A percentile compares a stretch with the other conserved stretches of the same genome.
Conservation (phyloP, 139 green algal species). For the Deuterostichococcus epilithicus region DNA sequence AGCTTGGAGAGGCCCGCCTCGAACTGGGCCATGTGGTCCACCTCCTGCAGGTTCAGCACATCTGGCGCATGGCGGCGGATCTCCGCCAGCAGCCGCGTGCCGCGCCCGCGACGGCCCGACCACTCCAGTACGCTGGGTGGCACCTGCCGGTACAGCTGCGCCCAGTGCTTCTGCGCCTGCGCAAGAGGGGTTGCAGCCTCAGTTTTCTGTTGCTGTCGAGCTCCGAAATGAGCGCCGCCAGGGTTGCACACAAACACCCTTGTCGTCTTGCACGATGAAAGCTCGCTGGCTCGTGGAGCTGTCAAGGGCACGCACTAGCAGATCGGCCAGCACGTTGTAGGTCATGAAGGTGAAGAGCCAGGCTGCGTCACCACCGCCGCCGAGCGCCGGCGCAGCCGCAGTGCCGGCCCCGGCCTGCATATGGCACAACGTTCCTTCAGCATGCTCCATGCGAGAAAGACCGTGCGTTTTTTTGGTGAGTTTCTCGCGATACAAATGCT, state of each 20-base stretch:
- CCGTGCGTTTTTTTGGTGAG: too few species aligned
- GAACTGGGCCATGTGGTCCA: slow-evolving; percentile 63
- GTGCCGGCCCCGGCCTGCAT: background rate
- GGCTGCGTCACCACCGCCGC: background rate
- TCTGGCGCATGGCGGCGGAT: slow-evolving; percentile 48
- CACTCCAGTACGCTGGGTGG: slow-evolving; percentile 50
- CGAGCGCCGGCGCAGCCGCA: background rate
- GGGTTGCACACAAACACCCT: background rate
- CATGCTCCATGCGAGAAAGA: too few species aligned
- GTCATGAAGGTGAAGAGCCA: slow-evolving; percentile 62
- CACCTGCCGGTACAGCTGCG: slow-evolving; percentile 55
- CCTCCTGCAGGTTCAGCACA: slow-evolving; percentile 78
- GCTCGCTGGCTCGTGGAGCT: background rate
- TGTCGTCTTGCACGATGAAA: background rate
- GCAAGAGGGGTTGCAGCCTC: background rate
- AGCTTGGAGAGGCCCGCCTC: slow-evolving; percentile 32
- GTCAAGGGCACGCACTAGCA: slow-evolving; percentile 29
- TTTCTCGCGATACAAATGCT: too few species aligned
- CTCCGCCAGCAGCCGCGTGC: slow-evolving; percentile 35
- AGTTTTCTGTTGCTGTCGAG: background rate
- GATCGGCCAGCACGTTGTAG: slow-evolving; percentile 80
- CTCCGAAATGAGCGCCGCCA: background rate
- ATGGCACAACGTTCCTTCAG: background rate
- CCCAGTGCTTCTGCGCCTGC: slow-evolving; percentile 52
- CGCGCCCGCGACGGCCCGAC: slow-evolving; percentile 17